Evolutionary conservation across 345 rosid genomes (phyloP), one percentile per base, ranked within the genome.

Genomic region (Psidium friedrichsthalianum): DNA sequence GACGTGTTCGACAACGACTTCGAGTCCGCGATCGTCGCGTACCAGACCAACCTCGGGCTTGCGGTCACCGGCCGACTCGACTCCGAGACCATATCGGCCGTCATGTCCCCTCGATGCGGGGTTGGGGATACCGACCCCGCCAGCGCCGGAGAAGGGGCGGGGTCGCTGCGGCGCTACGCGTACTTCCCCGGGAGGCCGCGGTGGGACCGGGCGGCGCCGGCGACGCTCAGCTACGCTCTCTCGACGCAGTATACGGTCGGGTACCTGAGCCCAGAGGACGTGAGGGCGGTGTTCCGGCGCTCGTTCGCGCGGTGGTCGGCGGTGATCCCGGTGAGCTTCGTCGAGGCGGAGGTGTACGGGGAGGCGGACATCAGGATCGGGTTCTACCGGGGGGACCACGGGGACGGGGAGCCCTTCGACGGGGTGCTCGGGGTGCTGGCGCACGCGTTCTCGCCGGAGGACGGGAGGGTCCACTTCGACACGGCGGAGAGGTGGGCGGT

Each of bases 371-470:
- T 97, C 18, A 89, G 83, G 58, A 93, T 97, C 64, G 98, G 96
- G 56, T 97, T 96, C 56, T 92, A 90, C 57, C 11, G 64, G 1
- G 90, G 94, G 1, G 96, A 95, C 61, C 99, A 97, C 86, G 98
- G 98, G 10, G 99, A 97, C 58, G 96, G 99, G 1, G 83, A 92
- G 53, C 93, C 99, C 87, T 97, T 97, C 51, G 98, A 97, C 82
- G 98, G 99, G 85, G 98, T 92, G 8, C 87, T 95, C 22, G 96
- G 98, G n/a, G 94, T 96, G 18, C 85, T 95, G 85, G 98, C 92
- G 24, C 98, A 97, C 86, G 94, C 98, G 2, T 97, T 95, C 84
- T 92, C 96, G 57, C 99, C 98, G 51, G 95, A 92, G 82, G 94
- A 92, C 82, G 99, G 99, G 82, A 88, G 96, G 88, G 87, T 95